Evolutionary conservation across 2,329 filamentous ascomycete species (phyloP), one percentile per base, ranked within the genome.

Genomic region (Dactylonectria macrodidyma): DNA sequence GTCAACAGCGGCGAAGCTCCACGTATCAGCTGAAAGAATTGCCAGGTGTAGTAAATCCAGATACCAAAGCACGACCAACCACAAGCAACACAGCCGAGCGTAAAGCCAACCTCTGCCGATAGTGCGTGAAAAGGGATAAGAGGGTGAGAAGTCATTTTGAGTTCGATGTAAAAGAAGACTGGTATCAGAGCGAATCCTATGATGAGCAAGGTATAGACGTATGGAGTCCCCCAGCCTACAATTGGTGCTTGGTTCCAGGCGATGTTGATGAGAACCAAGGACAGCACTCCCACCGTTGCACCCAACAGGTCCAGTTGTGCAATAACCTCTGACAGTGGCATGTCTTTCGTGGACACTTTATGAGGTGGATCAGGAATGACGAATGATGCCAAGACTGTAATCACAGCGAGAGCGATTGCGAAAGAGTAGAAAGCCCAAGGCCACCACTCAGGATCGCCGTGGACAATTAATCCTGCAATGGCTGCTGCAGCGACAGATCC

Each of bases 201-300:
- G 44, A 92, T 85, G 0, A 93, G 81, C 1, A 87, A 79, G 0
- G 87, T 80, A 66, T 88, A 86, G n/a, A 90, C 82, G 62, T 89
- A 89, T 0, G 88, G 81, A 7, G 83, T 81, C 1, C 79, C 71
- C 90, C 90, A 92, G 2, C 89, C 89, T 2, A 84, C 86, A 0
- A 88, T 81, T 0, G 88, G 85, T 0, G 88, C 90, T 74, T 92
- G 89, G 66, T 91, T 92, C 88, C 89, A 92, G 0, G 90, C 88
- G 71, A 92, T 88, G 75, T 91, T 92, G 79, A 92, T 84, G 19
- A 93, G 81, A 0, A 91, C 82, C 26, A 93, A 80, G 0, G 85
- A 86, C 0, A 82, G 80, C 19, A 92, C 83, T 1, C 90, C 90
- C 1, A 80, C 73, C 1, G 79, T 36, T 0, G 80, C 81, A 1